Evolutionary conservation across 768 basidiomycete genomes (phyloP), one percentile per base, ranked within the genome.

Genomic region (Agaricus subrufescens): DNA sequence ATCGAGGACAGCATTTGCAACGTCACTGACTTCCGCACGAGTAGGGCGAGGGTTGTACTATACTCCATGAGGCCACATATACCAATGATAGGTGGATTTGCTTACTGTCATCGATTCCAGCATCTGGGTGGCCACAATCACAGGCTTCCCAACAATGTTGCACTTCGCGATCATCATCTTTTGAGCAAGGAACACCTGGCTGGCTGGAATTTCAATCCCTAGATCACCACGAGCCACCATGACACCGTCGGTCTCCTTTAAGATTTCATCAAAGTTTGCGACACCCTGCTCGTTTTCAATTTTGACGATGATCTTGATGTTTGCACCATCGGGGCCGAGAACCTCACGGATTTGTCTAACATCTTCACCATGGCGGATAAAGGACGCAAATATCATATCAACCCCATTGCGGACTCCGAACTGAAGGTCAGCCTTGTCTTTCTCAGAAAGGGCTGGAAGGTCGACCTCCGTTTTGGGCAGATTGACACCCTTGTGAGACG

Each of bases 91-190:
- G n/a, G 14, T n/a, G 19, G 15, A 52, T 26, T 44, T 55, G 60
- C 74, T 74, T 69, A 93, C 92, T 63, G 94, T 97, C 94, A 96
- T 96, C 14, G 94, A 96, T 90, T 98, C 96, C 63, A 99, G 87
- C 96, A 99, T 99, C 73, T 99, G 96, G 12, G 97, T 99, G 9
- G 97, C 97, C 59, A 97, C 95, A 69, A 99, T 98, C 66, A 92
- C 91, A 42, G 97, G 95, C 79, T 99, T 99, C 64, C 97, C 97
- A 53, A 83, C 87, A 66, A 96, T 90, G 79, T 97, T 98, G 77
- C 94, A 97, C 78, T 98, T 98, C 58, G 96, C 85, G 65, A 98
- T 99, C 95, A 99, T 99, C 96, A 98, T 98, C 79, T 99, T 99
- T 72, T 99, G 97, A 7, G 97, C 97, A 65, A 98, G 79, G 82